A percentile compares a stretch with the other conserved stretches of the same genome.
Evolutionary conservation across 2,329 filamentous ascomycete genomes (phyloP).

Genomic region (Ceratocystis colombiana): DNA sequence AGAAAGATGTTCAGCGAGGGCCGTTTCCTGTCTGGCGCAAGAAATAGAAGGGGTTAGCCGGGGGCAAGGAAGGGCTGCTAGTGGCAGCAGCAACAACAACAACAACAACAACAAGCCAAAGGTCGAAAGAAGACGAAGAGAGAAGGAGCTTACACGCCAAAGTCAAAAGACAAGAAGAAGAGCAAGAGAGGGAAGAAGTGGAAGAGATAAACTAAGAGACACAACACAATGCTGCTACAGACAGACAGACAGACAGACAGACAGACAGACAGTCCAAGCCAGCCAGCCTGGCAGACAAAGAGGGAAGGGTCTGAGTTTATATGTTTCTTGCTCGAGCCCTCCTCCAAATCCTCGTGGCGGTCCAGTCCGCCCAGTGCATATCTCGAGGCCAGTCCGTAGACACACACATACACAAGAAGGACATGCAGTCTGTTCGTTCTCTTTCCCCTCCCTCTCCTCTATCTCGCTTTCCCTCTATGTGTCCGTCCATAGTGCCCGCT

Average conservation of each 20-base stretch:
- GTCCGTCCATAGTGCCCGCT: not conserved
- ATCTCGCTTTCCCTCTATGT: not conserved
- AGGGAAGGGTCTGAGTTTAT: slow-evolving; percentile 14
- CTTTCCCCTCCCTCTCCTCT: not conserved
- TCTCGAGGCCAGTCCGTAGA: not conserved
- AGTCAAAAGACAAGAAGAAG: not conserved
- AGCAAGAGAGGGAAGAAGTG: not conserved
- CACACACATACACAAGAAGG: too few species aligned
- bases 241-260: not conserved
- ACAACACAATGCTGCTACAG: not conserved
- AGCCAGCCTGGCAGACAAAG: not conserved
- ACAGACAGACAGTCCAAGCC: not conserved
- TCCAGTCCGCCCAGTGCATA: not conserved
- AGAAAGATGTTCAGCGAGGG: not conserved
- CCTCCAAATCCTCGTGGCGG: not conserved
- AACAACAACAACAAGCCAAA: not conserved
- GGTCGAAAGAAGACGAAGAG: not conserved
- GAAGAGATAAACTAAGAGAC: slow-evolving; percentile 13
- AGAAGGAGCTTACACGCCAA: not conserved
- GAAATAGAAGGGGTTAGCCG: not conserved
- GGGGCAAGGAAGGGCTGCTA: not conserved
- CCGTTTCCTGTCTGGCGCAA: not conserved
- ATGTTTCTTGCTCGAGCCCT: slow-evolving; percentile 8
- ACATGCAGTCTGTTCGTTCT: not conserved
- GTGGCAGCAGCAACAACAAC: not conserved